These are phyloP conservation scores for Saccharomycodes ludwigii DNA, from an alignment of 805 yeast genomes.

Conservation along the genomic window DNA sequence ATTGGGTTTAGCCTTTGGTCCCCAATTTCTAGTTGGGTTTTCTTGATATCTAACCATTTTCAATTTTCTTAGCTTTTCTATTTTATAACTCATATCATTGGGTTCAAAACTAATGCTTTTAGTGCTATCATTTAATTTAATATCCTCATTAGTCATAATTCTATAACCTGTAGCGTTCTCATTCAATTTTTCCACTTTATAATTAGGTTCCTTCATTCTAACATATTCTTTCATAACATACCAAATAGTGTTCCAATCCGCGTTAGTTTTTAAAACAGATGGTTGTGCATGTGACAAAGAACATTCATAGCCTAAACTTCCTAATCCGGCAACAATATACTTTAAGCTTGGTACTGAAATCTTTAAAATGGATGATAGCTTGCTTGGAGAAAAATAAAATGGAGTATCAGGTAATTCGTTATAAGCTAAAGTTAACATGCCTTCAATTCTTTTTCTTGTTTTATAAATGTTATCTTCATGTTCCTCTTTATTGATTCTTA, in stretches of 20 bases:
- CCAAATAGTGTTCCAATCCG: slow-evolving; percentile 75
- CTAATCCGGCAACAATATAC: slow-evolving; percentile 62
- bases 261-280: slow-evolving; percentile 79
- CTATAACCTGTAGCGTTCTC: slow-evolving; percentile 46
- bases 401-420: slow-evolving; percentile 56
- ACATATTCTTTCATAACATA: slow-evolving; percentile 57
- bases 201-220: slow-evolving; percentile 28
- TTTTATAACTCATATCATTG: slow-evolving; percentile 42
- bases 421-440: slow-evolving; percentile 80
- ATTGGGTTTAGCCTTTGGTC: slow-evolving; percentile 80
- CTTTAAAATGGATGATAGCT: slow-evolving; percentile 61
- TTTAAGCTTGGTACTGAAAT: slow-evolving; percentile 75
- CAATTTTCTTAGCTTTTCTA: slow-evolving; percentile 54
- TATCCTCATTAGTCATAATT: slow-evolving; percentile 35
- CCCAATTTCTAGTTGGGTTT: slow-evolving; percentile 94
- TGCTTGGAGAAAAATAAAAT: slow-evolving; percentile 75
- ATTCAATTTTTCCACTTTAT: slow-evolving; percentile 27
- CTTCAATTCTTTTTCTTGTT: slow-evolving; percentile 75
- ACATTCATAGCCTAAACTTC: slow-evolving; percentile 70
- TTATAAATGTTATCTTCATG: slow-evolving; percentile 51
- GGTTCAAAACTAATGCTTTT: slow-evolving; percentile 43
- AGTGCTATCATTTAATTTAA: slow-evolving; percentile 11
- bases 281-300: slow-evolving; percentile 85
- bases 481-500: slow-evolving; percentile 36
- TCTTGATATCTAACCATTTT: slow-evolving; percentile 83